These are phyloP conservation scores for Ascochyta fabae DNA, from an alignment of 2,329 filamentous ascomycete genomes.

Conservation along the genomic window DNA sequence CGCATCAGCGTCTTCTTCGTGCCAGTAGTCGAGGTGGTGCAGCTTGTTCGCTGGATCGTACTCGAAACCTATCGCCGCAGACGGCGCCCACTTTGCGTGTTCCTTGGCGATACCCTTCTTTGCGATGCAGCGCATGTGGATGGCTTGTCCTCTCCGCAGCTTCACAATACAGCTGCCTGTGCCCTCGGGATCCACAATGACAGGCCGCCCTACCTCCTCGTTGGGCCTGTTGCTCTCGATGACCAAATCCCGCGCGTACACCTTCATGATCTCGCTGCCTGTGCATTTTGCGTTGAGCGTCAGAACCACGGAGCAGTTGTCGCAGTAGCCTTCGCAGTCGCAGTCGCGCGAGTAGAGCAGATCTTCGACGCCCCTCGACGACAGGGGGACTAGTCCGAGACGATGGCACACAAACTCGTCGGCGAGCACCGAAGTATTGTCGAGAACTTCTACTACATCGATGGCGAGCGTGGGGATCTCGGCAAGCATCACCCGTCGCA, in stretches of 20 bases:
- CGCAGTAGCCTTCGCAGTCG: conserved; percentile 94
- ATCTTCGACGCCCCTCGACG: conserved; percentile 80
- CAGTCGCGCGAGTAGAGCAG: conserved; percentile 91
- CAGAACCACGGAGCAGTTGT: conserved; percentile 85
- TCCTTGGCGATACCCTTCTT: conserved; percentile 99
- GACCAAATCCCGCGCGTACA: conserved; percentile 88
- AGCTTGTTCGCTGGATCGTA: conserved; percentile 98
- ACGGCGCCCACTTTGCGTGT: conserved; percentile 97
- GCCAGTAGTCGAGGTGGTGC: conserved; percentile 92
- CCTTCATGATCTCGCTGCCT: conserved; percentile 86
- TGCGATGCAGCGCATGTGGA: conserved; percentile 88
- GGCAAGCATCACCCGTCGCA: conserved; percentile 88
- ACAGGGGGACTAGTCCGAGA: conserved; percentile 86
- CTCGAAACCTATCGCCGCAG: conserved; percentile 91
- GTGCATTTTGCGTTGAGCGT: conserved; percentile 86
- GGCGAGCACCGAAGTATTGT: conserved; percentile 92
- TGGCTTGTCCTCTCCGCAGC: conserved; percentile 84
- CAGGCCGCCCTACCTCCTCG: conserved; percentile 76
- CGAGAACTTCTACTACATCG: conserved; percentile 90
- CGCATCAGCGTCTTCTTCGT: conserved; percentile 80
- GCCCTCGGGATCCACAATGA: conserved; percentile 82
- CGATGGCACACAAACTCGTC: conserved; percentile 96
- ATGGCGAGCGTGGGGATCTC: conserved; percentile 95
- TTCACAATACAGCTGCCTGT: conserved; percentile 89
- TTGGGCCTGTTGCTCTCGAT: conserved; percentile 74